Evolutionary conservation across 139 green algal genomes (phyloP).

Genomic region (Yamagishiella unicocca): DNA sequence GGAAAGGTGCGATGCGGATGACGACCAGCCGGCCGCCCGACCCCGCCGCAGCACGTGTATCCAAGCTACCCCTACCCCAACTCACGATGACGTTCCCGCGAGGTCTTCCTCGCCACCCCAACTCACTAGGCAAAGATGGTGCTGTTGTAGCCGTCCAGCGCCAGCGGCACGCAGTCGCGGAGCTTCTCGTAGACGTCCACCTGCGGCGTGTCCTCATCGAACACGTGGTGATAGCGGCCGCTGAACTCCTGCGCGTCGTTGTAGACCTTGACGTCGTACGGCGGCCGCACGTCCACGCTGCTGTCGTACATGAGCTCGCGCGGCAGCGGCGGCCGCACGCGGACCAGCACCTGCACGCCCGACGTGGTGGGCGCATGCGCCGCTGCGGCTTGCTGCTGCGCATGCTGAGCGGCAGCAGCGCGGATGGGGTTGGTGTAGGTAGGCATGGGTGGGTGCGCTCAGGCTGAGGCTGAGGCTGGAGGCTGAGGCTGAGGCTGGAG

Average conservation of each 20-base stretch:
- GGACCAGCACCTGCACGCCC: constrained; percentile 62
- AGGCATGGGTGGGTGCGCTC: no score
- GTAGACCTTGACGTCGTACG: constrained; percentile 42
- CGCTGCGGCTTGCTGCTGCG: neutral
- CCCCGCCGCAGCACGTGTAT: no score
- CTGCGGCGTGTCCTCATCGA: constrained; percentile 56
- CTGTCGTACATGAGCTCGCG: constrained; percentile 63
- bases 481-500: no score
- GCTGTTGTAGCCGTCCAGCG: constrained; percentile 67
- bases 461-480: no score
- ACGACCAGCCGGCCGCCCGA: no score
- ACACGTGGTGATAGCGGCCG: constrained; percentile 64
- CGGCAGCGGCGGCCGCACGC: constrained; percentile 66
- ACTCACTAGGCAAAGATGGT: constrained; percentile 70
- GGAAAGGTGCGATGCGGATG: no score
- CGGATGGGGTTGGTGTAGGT: no score
- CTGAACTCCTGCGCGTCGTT: constrained; percentile 58
- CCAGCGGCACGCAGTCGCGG: constrained; percentile 50
- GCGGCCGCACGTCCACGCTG: constrained; percentile 52
- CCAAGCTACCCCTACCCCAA: no score
- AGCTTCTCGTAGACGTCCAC: constrained; percentile 55
- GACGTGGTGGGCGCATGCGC: neutral
- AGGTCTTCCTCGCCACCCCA: no score
- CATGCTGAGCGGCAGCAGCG: no score
- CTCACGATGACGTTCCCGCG: no score